These are phyloP conservation scores for Pseudonitzschia pungens DNA, from an alignment of 108 stramenopile genomes.

Conservation along the genomic window DNA sequence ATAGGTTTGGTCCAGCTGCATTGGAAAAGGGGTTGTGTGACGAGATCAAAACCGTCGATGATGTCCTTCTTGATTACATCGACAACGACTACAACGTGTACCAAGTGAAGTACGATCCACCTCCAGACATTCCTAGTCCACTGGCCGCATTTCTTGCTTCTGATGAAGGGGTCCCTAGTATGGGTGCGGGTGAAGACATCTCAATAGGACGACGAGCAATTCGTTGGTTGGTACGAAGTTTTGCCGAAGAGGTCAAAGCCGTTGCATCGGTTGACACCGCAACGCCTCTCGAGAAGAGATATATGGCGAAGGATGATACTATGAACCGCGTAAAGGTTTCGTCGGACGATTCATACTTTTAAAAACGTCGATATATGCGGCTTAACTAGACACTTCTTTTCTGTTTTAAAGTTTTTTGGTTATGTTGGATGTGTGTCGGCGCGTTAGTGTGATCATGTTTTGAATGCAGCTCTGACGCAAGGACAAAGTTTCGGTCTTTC, in stretches of 20 bases:
- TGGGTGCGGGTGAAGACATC: neutral
- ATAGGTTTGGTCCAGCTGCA: slow-evolving; percentile 76
- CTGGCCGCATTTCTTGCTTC: slow-evolving; percentile 18
- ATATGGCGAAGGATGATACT: slow-evolving; percentile 62
- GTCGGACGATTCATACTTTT: neutral
- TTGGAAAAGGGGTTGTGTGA: slow-evolving; percentile 83
- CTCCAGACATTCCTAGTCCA: slow-evolving; percentile 13
- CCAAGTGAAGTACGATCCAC: slow-evolving; percentile 52
- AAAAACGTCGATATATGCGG: too few relatives aligned
- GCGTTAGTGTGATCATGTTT: too few relatives aligned
- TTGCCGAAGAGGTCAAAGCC: slow-evolving; percentile 32
- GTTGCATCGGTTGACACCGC: slow-evolving; percentile 15
- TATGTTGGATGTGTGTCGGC: too few relatives aligned
- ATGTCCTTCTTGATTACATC: slow-evolving; percentile 71
- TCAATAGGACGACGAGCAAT: slow-evolving; percentile 8
- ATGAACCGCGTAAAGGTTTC: slow-evolving; percentile 33
- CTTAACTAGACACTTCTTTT: too few relatives aligned
- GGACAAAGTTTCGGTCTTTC: too few relatives aligned
- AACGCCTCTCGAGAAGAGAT: slow-evolving; percentile 39
- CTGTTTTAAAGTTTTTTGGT: too few relatives aligned
- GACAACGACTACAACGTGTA: slow-evolving; percentile 77
- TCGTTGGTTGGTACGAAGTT: slow-evolving; percentile 30
- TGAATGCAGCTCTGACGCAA: too few relatives aligned
- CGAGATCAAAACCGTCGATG: slow-evolving; percentile 85
- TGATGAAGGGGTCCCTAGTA: neutral